Evolutionary conservation across 352 stramenopile genomes (phyloP), one percentile per base, ranked within the genome.

Genomic region (Ophiocytium majus): DNA sequence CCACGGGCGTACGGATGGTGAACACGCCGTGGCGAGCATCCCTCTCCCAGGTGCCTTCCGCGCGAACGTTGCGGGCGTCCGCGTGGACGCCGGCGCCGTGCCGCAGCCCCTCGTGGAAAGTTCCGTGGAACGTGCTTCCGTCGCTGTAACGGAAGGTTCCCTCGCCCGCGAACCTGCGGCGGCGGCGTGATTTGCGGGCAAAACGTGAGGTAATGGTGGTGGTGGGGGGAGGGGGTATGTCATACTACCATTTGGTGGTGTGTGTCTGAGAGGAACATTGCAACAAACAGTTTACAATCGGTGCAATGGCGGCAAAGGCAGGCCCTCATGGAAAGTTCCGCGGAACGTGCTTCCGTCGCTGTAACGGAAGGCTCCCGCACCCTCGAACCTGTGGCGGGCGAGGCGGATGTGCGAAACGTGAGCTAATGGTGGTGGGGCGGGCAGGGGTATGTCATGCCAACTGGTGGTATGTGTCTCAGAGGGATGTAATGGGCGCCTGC

Each of bases 1-100:
- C 76, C 36, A 88, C 75, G 10, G 84, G 84, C 10, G 80, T 85
- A 14, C 80, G 63, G 35, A 87, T 82, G 66, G 83, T 76, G 63
- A 88, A 88, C n/a, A 76, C 43, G 28, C 84, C 84, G 57, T 84
- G 33, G 28, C 76, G 37, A 64, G 80, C 80, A 57, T 86, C 84
- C 32, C 31, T 49, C 1, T 37, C 43, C 79, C 81, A 88, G 10
- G 71, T 66, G 50, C 84, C 84, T 76, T 50, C 78, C 17, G 32
- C 63, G 33, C 75, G 80, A 9, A 79, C 76, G 14, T 76, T 63
- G 9, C 78, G 76, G 31, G 49, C 76, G 10, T 88, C 84, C 17
- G 74, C n/a, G 9, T 79, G 43, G 28, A 82, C 83, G 32, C 84
- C 84, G 50, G 10, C 36, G 23, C 84, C 84, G 76, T 88, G 84